phyloP scores from a whole-genome alignment of 2,329 filamentous ascomycete genomes.

The Hymenotorrendiella dingleyae region DNA sequence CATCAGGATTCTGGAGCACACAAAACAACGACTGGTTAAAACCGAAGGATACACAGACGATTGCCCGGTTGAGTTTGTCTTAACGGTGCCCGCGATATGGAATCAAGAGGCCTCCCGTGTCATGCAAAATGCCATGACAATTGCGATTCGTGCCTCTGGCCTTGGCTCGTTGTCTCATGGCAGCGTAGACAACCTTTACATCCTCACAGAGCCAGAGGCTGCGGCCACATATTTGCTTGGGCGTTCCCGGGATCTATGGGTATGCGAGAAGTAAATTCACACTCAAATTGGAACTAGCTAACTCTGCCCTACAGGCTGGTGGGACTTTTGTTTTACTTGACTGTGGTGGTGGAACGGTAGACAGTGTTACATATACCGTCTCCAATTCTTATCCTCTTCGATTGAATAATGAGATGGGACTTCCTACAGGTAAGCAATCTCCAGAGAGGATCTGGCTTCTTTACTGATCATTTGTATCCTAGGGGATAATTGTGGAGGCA shows the following conservation, averaged over 20 bases:
- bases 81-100: conserved; percentile 15
- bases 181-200: conserved; percentile 26
- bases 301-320: conserved; percentile 14
- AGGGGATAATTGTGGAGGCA: conserved; percentile 14
- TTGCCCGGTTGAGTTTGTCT: conserved; percentile 9
- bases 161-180: conserved; percentile 10
- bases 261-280: too few relatives aligned
- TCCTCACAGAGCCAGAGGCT: conserved; percentile 29
- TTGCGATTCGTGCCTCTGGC: conserved; percentile 5
- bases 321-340: conserved; percentile 23
- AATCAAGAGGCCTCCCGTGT: conserved; percentile 6
- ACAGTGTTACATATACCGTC: conserved; percentile 26
- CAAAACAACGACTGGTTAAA: conserved; percentile 8
- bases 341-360: conserved; percentile 28
- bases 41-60: conserved; percentile 4
- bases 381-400: conserved; percentile 18
- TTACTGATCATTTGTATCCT: too few relatives aligned
- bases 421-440: conserved; percentile 1
- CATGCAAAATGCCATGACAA: conserved; percentile 10
- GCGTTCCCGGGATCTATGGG: too few relatives aligned
- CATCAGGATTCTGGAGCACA: background rate
- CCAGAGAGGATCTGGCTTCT: too few relatives aligned
- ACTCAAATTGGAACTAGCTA: too few relatives aligned
- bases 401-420: conserved; percentile 8
- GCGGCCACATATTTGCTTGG: conserved; percentile 25